Conservation (phyloP, 768 basidiomycete species). For the Crassisporium funariophilum region DNA sequence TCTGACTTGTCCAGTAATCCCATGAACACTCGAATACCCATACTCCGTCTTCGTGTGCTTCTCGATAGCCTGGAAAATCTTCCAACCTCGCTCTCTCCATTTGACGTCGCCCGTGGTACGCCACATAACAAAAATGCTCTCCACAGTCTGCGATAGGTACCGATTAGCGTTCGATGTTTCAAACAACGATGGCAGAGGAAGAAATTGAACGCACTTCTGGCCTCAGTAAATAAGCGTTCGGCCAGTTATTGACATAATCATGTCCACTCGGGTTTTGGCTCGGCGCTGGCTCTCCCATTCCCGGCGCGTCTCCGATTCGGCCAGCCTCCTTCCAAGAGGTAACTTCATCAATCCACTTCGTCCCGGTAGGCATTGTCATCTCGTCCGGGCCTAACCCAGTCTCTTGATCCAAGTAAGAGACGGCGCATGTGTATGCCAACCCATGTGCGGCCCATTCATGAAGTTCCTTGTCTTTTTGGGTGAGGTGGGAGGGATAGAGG, state of each 20-base stretch:
- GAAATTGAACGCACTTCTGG: slow-evolving; percentile 57
- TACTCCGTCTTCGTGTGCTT: slow-evolving; percentile 51
- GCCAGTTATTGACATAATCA: slow-evolving; percentile 49
- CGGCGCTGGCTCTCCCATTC: slow-evolving; percentile 38
- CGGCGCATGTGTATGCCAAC: slow-evolving; percentile 66
- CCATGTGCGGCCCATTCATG: slow-evolving; percentile 76
- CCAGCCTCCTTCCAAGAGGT: slow-evolving; percentile 47
- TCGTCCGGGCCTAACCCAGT: slow-evolving; percentile 69
- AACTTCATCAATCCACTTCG: slow-evolving; percentile 50
- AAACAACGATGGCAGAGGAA: neutral
- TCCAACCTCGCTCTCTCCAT: slow-evolving; percentile 77
- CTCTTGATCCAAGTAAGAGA: slow-evolving; percentile 66
- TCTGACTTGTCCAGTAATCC: slow-evolving; percentile 41
- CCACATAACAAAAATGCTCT: slow-evolving; percentile 72
- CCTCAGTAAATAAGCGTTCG: slow-evolving; percentile 53
- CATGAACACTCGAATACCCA: slow-evolving; percentile 59
- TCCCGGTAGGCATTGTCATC: slow-evolving; percentile 38
- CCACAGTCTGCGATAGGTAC: slow-evolving; percentile 53
- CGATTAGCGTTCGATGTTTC: too few relatives aligned
- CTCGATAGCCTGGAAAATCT: slow-evolving; percentile 65
- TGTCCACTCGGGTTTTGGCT: slow-evolving; percentile 31
- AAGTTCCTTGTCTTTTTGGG: slow-evolving; percentile 38
- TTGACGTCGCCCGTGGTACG: slow-evolving; percentile 60
- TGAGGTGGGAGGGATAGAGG: slow-evolving; percentile 34
- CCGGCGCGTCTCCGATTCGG: slow-evolving; percentile 43